A percentile compares a stretch with the other conserved stretches of the same genome.
Evolutionary conservation across 179 eudicot species (phyloP).

Genomic region (Spinacia oleracea): DNA sequence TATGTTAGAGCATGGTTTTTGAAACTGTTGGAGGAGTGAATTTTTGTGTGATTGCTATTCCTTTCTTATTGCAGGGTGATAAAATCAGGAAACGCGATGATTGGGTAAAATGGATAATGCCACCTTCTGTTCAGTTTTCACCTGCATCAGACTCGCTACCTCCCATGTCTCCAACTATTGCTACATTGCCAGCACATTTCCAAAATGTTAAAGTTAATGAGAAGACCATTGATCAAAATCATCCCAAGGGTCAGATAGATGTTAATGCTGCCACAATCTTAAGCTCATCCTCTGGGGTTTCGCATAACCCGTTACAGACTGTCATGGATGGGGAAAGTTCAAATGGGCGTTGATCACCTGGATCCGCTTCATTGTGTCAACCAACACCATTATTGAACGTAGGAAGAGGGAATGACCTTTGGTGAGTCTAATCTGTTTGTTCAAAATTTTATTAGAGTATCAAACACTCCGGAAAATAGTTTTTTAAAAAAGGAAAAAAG

Average conservation of each 20-base stretch:
- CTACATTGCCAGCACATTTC: conserved; percentile 37
- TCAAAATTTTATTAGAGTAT: not conserved
- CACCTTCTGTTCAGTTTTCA: conserved; percentile 44
- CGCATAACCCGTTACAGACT: not conserved
- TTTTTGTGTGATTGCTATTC: not conserved
- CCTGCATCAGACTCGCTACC: conserved; percentile 42
- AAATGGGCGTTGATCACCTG: conserved; percentile 29
- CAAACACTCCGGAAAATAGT: not conserved
- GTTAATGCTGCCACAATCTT: conserved; percentile 4
- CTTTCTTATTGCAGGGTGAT: conserved; percentile 55
- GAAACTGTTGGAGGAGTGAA: not conserved
- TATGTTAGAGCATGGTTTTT: not conserved
- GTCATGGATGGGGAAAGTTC: conserved; percentile 21
- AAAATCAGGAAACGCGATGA: conserved; percentile 67
- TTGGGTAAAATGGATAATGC: conserved; percentile 73
- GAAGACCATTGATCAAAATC: conserved; percentile 22
- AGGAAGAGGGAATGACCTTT: conserved; percentile 17
- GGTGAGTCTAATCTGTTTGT: conserved; percentile 26
- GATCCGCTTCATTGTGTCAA: not conserved
- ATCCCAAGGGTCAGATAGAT: conserved; percentile 9
- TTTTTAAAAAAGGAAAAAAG: not conserved
- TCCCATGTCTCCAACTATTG: conserved; percentile 32
- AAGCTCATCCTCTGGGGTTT: conserved; percentile 1
- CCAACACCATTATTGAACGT: not conserved
- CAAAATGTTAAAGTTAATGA: conserved; percentile 52